phyloP scores from a whole-genome alignment of 2,329 filamentous ascomycete species.

The Fusarium praegraminearum region DNA sequence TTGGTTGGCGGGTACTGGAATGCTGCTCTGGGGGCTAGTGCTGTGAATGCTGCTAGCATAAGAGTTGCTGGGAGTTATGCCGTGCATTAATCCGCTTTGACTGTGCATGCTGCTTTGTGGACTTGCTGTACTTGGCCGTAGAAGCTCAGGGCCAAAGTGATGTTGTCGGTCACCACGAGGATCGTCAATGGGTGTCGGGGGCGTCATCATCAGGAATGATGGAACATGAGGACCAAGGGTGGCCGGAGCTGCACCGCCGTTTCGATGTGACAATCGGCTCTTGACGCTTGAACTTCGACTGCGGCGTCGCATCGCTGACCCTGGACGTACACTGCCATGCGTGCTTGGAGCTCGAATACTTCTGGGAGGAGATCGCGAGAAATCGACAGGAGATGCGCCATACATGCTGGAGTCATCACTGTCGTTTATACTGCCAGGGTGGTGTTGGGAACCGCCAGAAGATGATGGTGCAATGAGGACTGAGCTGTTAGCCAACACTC shows the following conservation, averaged over 20 bases:
- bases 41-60: constrained; percentile 24
- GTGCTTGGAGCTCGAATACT: constrained; percentile 63
- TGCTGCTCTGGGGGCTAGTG: constrained; percentile 36
- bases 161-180: constrained; percentile 38
- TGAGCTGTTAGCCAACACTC: constrained; percentile 85
- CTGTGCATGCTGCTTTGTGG: constrained; percentile 43
- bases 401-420: constrained; percentile 70
- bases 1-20: constrained; percentile 24
- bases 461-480: constrained; percentile 68
- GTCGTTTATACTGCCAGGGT: constrained; percentile 60
- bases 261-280: constrained; percentile 58
- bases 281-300: constrained; percentile 68
- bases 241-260: constrained; percentile 47
- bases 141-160: constrained; percentile 48
- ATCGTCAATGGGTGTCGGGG: constrained; percentile 57
- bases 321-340: constrained; percentile 60
- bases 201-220: constrained; percentile 61
- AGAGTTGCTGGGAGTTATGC: constrained; percentile 29
- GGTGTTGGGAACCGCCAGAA: constrained; percentile 52
- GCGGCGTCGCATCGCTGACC: constrained; percentile 55
- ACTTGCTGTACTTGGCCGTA: constrained; percentile 52
- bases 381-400: constrained; percentile 66
- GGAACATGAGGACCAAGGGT: constrained; percentile 50
- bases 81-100: constrained; percentile 19
- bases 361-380: constrained; percentile 68